phyloP scores from a whole-genome alignment of 2,329 filamentous ascomycete genomes.

The Malbranchea cinnamomea region DNA sequence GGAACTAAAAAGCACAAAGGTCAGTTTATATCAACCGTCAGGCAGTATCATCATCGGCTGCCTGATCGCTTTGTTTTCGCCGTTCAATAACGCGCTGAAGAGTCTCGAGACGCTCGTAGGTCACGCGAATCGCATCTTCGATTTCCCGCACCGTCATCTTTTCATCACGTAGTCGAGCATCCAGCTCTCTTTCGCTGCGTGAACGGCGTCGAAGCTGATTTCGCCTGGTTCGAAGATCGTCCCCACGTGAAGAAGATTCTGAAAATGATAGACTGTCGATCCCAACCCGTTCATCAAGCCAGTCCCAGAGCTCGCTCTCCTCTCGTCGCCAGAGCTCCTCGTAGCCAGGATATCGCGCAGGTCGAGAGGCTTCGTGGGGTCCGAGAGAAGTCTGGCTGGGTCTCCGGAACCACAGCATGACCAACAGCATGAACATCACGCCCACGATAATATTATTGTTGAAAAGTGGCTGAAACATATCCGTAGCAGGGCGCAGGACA shows the following conservation, averaged over 20 bases:
- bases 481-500: conserved; percentile 52
- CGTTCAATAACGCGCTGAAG: conserved; percentile 58
- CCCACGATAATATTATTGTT: conserved; percentile 65
- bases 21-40: too few species aligned
- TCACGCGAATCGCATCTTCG: conserved; percentile 66
- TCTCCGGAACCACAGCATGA: conserved; percentile 56
- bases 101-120: conserved; percentile 66
- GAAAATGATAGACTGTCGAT: conserved; percentile 41
- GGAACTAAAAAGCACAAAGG: too few species aligned
- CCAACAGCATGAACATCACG: conserved; percentile 55
- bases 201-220: conserved; percentile 17
- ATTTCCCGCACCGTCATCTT: conserved; percentile 61
- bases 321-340: conserved; percentile 85
- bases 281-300: conserved; percentile 76
- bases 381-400: conserved; percentile 23
- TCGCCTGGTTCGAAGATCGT: conserved; percentile 15
- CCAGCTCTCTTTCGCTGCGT: conserved; percentile 30
- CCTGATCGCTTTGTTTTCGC: conserved; percentile 36
- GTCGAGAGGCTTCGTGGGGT: conserved; percentile 27
- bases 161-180: conserved; percentile 45
- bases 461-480: conserved; percentile 55
- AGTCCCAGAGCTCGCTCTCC: conserved; percentile 81
- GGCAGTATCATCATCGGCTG: too few species aligned
- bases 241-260: too few species aligned
- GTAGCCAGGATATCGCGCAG: conserved; percentile 66